Conservation (phyloP, 2,329 filamentous ascomycete species). For the Zymoseptoria pseudotritici region DNA sequence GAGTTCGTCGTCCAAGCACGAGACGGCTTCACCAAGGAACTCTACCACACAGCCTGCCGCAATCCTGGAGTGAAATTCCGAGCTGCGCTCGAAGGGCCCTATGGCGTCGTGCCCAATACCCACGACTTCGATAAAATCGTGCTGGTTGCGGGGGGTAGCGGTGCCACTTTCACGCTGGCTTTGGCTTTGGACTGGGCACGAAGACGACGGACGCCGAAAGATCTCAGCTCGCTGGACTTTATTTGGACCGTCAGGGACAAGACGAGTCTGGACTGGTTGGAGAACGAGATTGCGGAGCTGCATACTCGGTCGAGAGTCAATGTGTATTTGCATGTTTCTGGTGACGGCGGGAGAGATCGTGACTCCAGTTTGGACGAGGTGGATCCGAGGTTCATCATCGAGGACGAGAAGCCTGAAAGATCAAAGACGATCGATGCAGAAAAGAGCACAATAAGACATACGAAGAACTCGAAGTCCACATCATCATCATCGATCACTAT, state of each 20-base stretch:
- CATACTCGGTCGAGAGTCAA: constrained; percentile 39
- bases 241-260: constrained; percentile 16
- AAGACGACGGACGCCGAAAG: constrained; percentile 29
- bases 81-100: constrained; percentile 23
- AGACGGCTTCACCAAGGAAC: constrained; percentile 16
- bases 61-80: constrained; percentile 9
- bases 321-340: constrained; percentile 48
- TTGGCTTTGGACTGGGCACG: constrained; percentile 43
- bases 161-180: constrained; percentile 51
- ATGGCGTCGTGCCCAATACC: constrained; percentile 29
- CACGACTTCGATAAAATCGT: constrained; percentile 53
- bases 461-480: neutral
- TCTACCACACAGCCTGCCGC: constrained; percentile 14
- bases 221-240: constrained; percentile 43
- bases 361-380: neutral
- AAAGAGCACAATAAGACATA: constrained; percentile 1
- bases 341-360: constrained; percentile 21
- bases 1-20: constrained; percentile 18
- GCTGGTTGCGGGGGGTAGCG: constrained; percentile 54
- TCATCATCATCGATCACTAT: neutral
- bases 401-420: neutral
- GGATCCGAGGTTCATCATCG: neutral
- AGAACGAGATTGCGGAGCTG: constrained; percentile 41
- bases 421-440: neutral
- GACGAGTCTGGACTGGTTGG: constrained; percentile 43